These are phyloP conservation scores for Hanseniaspora meyeri DNA, from an alignment of 805 yeast genomes.

Conservation along the genomic window DNA sequence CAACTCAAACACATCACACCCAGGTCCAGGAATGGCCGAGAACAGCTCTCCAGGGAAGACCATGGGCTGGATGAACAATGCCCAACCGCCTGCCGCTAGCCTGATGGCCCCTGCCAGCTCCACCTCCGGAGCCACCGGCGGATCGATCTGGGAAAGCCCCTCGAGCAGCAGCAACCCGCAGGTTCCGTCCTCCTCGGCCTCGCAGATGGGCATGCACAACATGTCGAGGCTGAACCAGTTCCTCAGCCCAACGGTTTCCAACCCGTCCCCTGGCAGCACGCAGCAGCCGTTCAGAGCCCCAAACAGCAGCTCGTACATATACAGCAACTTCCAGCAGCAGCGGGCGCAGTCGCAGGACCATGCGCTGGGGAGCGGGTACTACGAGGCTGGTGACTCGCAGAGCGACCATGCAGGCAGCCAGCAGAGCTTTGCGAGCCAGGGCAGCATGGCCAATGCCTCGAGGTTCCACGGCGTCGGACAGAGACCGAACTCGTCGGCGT, in stretches of 20 bases:
- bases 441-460: not conserved
- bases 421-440: not conserved
- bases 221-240: conserved; percentile 8
- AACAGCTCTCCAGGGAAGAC: not conserved
- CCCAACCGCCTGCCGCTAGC: not conserved
- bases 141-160: not conserved
- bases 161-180: not conserved
- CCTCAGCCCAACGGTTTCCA: not conserved
- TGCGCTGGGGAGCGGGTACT: not conserved
- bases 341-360: not conserved
- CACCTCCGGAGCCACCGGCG: not conserved
- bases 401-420: not conserved
- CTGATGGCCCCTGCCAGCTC: not conserved
- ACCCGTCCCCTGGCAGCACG: not conserved
- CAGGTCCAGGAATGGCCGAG: not conserved
- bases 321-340: conserved; percentile 1
- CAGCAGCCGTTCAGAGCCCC: not conserved
- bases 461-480: not conserved
- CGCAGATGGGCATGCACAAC: conserved; percentile 4
- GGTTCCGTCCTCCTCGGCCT: not conserved
- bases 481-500: conserved; percentile 4
- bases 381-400: not conserved
- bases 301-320: not conserved
- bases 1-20: not conserved
- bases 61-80: not conserved